Base-by-base conservation (phyloP, 148 eudicot genomes). In the Vaccinium darrowii region DNA sequence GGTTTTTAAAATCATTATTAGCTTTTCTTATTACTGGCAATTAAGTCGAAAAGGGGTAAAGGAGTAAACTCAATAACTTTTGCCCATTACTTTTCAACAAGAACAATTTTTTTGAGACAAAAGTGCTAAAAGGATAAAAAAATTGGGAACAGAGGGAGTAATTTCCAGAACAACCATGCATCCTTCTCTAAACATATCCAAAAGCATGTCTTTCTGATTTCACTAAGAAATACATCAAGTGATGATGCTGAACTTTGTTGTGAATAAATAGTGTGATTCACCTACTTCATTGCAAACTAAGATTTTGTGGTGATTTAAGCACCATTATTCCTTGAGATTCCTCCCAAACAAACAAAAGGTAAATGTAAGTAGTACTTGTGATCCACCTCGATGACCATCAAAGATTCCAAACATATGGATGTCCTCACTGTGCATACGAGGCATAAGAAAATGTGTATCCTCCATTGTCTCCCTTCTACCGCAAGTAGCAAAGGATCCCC, bases 311-410 rank as follows among this genome's bases (percentile, higher is more conserved):
- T 72, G 60, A 81, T 39, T 62, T 62, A 81, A 62, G 0, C n/a
- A 43, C 10, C 83, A 81, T 21, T 47, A 25, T 63, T 47, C 74
- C 72, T 58, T 36, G 33, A 82, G 60, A 49, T 82, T 67, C 30
- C 47, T 69, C 84, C 60, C 60, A 82, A 82, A 82, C 76, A 81
- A 62, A 73, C 80, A 19, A 54, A 19, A 7, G 7, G 79, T 23
- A 36, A 25, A 47, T 39, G 57, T 25, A 76, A 84, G 53, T 84
- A 76, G 73, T 36, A 21, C n/a, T 84, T 39, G 21, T 43, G 52
- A 30, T 51, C 73, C 88, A 97, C 99, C 99, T 94, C 99, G 98
- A 91, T 97, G 99, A 78, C 99, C 99, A 88, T 97, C 98, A 84
- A 97, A 97, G 85, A 97, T 88, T 79, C 98, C 99, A 73, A 97